Evolutionary conservation across 2,329 filamentous ascomycete genomes (phyloP).

Genomic region (Alternaria tenuissima): DNA sequence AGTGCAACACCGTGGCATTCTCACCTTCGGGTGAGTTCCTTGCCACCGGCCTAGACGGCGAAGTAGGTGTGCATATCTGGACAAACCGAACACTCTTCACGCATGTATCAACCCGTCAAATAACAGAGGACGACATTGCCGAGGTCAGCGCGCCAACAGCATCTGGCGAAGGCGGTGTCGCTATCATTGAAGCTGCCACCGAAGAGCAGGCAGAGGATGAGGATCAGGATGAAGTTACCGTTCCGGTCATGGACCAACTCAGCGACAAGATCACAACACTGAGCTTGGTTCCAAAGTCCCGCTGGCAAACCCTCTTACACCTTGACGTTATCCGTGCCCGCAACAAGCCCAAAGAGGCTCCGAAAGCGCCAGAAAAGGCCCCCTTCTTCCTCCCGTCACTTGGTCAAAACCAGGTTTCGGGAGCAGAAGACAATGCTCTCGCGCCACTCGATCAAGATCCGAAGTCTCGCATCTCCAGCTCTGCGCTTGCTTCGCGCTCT

Average conservation of each 20-base stretch:
- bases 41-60: slow-evolving; percentile 84
- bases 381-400: slow-evolving; percentile 91
- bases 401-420: slow-evolving; percentile 44
- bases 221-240: slow-evolving; percentile 53
- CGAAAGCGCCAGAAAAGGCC: slow-evolving; percentile 90
- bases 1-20: slow-evolving; percentile 86
- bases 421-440: slow-evolving; percentile 23
- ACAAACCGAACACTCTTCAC: slow-evolving; percentile 92
- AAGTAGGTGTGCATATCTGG: slow-evolving; percentile 92
- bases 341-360: slow-evolving; percentile 92
- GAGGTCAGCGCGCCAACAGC: slow-evolving; percentile 73
- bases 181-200: slow-evolving; percentile 79
- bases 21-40: slow-evolving; percentile 91
- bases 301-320: slow-evolving; percentile 94
- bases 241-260: slow-evolving; percentile 75
- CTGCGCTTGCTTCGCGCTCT: slow-evolving; percentile 43
- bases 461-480: slow-evolving; percentile 45
- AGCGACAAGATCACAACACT: slow-evolving; percentile 84
- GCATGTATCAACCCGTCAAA: slow-evolving; percentile 84
- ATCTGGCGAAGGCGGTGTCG: slow-evolving; percentile 82
- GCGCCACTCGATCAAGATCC: slow-evolving; percentile 26
- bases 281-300: slow-evolving; percentile 85
- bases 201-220: slow-evolving; percentile 59
- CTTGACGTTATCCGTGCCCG: slow-evolving; percentile 89
- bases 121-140: slow-evolving; percentile 77